phyloP scores from a whole-genome alignment of 2,329 filamentous ascomycete genomes.

The Xylariaceae sp. region DNA sequence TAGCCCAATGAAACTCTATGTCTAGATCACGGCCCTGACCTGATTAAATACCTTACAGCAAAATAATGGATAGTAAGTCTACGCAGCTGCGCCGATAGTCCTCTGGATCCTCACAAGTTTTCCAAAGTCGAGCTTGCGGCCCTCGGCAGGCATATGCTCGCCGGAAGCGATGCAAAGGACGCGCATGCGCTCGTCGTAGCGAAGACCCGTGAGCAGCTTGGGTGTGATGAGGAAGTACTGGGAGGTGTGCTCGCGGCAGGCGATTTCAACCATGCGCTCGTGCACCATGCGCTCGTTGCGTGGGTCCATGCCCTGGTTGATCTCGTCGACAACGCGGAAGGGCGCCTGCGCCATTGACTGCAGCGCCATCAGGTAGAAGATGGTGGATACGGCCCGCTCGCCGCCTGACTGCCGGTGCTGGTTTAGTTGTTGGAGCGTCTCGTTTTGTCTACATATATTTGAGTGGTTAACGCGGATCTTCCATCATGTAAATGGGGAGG shows the following conservation, averaged over 20 bases:
- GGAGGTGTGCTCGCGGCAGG: constrained; percentile 79
- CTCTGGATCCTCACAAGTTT: constrained; percentile 52
- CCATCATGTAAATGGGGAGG: neutral
- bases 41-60: too few species aligned
- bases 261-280: constrained; percentile 97
- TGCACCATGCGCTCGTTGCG: constrained; percentile 98
- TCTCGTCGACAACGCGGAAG: constrained; percentile 98
- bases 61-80: too few species aligned
- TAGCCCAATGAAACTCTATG: too few species aligned
- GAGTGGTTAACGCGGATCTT: constrained; percentile 7
- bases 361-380: constrained; percentile 98
- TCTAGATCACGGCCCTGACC: too few species aligned
- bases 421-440: constrained; percentile 83
- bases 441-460: constrained; percentile 66
- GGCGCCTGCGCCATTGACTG: constrained; percentile 92
- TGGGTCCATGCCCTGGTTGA: constrained; percentile 99
- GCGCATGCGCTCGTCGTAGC: constrained; percentile 90
- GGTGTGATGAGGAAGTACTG: constrained; percentile 98
- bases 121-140: constrained; percentile 56
- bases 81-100: constrained; percentile 32
- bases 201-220: constrained; percentile 84
- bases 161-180: constrained; percentile 93
- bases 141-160: constrained; percentile 68
- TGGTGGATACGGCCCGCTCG: constrained; percentile 93
- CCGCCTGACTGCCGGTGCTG: constrained; percentile 95